A percentile compares a stretch with the other conserved stretches of the same genome.
phyloP scores from a whole-genome alignment of 371 early-diverging fungal genomes.

The Rhizopus sp. region DNA sequence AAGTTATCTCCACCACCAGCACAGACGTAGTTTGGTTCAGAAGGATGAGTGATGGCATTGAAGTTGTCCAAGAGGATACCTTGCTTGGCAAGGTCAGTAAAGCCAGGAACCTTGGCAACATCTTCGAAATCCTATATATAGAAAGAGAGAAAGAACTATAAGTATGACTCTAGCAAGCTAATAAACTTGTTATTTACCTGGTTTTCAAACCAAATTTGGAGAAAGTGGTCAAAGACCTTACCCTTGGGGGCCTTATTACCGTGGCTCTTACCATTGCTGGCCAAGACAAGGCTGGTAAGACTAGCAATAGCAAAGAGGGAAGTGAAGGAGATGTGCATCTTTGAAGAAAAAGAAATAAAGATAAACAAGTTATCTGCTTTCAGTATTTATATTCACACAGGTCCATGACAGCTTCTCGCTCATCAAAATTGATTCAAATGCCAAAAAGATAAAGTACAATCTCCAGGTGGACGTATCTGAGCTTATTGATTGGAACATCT shows the following conservation, averaged over 20 bases:
- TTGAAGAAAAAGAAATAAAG: too few species aligned
- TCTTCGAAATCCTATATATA: constrained; percentile 22
- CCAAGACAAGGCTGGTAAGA: too few species aligned
- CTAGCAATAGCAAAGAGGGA: too few species aligned
- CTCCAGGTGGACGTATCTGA: too few species aligned
- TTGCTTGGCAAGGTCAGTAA: constrained; percentile 19
- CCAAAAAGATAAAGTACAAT: too few species aligned
- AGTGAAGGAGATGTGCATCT: too few species aligned
- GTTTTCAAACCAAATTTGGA: constrained; percentile 44
- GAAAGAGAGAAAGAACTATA: background rate
- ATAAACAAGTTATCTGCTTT: too few species aligned
- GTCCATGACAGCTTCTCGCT: too few species aligned
- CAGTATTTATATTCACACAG: too few species aligned
- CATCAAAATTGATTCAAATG: too few species aligned
- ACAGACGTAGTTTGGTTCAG: constrained; percentile 54
- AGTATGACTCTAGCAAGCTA: background rate
- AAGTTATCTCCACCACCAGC: constrained; percentile 27
- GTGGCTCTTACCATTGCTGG: too few species aligned
- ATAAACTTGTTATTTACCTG: constrained; percentile 17
- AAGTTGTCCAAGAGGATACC: constrained; percentile 52
- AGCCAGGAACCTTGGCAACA: constrained; percentile 20
- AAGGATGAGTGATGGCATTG: constrained; percentile 52
- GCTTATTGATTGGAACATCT: too few species aligned
- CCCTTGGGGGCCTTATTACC: constrained; percentile 15
- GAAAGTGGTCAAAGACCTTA: constrained; percentile 37